Evolutionary conservation across 495 filamentous ascomycete species (phyloP).

Genomic region (Neurospora sp.): DNA sequence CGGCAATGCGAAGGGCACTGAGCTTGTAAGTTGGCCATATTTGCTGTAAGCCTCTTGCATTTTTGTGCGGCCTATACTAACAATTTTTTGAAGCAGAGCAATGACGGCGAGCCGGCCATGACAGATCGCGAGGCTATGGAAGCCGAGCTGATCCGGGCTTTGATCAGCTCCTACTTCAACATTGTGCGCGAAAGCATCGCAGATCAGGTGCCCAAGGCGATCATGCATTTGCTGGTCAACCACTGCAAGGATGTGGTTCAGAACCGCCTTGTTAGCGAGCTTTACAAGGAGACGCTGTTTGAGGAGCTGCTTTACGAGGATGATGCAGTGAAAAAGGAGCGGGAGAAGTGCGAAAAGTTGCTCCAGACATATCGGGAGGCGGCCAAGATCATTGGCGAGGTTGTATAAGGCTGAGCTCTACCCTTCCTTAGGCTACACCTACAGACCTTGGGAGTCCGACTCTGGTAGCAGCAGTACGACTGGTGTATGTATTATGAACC

Average conservation of each 20-base stretch:
- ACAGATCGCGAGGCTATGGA: constrained; percentile 95
- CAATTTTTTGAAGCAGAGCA: constrained; percentile 20
- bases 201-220: constrained; percentile 95
- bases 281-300: constrained; percentile 92
- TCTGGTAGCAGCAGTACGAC: neutral
- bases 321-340: constrained; percentile 90
- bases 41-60: neutral
- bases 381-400: constrained; percentile 94
- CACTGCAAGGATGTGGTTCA: constrained; percentile 96
- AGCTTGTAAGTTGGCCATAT: constrained; percentile 45
- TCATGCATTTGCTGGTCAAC: constrained; percentile 98
- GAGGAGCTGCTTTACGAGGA: constrained; percentile 93
- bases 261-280: constrained; percentile 87
- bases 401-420: constrained; percentile 48
- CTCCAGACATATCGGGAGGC: constrained; percentile 92
- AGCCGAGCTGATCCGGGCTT: constrained; percentile 88
- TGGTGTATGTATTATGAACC: neutral
- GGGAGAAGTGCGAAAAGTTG: constrained; percentile 95
- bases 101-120: constrained; percentile 64
- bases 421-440: neutral
- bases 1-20: constrained; percentile 12
- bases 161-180: constrained; percentile 97
- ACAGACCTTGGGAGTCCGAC: neutral
- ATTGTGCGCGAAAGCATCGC: constrained; percentile 96
- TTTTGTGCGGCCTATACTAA: constrained; percentile 15